Evolutionary conservation across 108 stramenopile genomes (phyloP), one percentile per base, ranked within the genome.

Genomic region (Nannochloropsis granulata): DNA sequence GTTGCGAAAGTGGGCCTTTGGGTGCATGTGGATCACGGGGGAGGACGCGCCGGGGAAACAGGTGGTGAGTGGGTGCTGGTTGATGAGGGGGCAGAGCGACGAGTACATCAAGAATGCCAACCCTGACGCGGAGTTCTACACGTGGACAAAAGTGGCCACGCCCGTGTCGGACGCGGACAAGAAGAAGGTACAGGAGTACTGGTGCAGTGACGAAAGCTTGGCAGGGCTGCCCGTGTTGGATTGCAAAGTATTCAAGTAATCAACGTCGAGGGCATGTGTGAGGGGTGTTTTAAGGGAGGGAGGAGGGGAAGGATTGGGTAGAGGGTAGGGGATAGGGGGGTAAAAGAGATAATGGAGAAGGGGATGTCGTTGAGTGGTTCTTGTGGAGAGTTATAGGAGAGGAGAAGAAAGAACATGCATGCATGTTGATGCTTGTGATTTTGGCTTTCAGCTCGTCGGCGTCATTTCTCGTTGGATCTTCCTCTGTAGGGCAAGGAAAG

Each of bases 71-170:
- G 94, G 93, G 24, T 82, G 84, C 84, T 93, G 92, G 93, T 85
- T 94, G 43, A 78, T 94, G 87, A 92, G 93, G 78, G 94, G 94
- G 8, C 83, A 93, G 45, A 88, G 90, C 24, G 86, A 92, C 78
- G 81, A 93, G 78, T 91, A 91, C 83, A 56, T 94, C 80, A 45
- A 84, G 43, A 89, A 90, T 25, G 89, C 89, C 78, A 94, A 93
- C 87, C 92, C 92, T 44, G 94, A 94, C 78, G 93, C 93, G 44
- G 91, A 92, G 78, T 92, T 90, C 90, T 93, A 94, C 93, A 83
- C 78, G 42, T 93, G 93, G 94, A 92, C 88, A 26, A 93, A 92
- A 93, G 34, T 94, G 19, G 84, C 84, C 80, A 84, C 89, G 25
- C 91, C 92, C 19, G 91, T 90, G 71, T 89, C 89, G 12, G 89